Conservation (phyloP, 495 filamentous ascomycete genomes). For the Physcia stellaris region DNA sequence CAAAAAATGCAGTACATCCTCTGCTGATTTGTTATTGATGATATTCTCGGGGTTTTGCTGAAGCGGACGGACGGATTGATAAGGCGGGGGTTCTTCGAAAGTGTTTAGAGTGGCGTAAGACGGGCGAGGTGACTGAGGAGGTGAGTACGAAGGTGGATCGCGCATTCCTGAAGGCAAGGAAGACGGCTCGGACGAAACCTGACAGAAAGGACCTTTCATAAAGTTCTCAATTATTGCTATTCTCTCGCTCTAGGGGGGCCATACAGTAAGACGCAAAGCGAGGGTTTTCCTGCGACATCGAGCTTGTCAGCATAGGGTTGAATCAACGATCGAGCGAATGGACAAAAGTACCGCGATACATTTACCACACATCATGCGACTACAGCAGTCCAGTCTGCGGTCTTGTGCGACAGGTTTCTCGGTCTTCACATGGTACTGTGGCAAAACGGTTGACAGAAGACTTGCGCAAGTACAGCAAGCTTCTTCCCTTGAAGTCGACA, state of each 20-base stretch:
- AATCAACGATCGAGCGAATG: neutral
- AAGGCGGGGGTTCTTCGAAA: slow-evolving; percentile 28
- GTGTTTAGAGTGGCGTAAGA: slow-evolving; percentile 14
- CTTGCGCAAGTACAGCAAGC: slow-evolving; percentile 55
- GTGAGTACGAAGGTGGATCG: slow-evolving; percentile 45
- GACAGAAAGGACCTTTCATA: slow-evolving; percentile 40
- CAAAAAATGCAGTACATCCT: slow-evolving; percentile 57
- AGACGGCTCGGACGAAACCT: slow-evolving; percentile 35
- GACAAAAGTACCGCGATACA: slow-evolving; percentile 43
- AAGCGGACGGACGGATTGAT: slow-evolving; percentile 12
- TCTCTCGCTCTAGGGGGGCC: neutral
- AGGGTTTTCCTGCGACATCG: slow-evolving; percentile 38
- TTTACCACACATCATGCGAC: slow-evolving; percentile 48
- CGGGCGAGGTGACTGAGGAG: slow-evolving; percentile 17
- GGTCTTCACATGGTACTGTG: slow-evolving; percentile 29
- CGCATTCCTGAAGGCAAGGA: slow-evolving; percentile 40
- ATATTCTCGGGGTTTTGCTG: too few species aligned
- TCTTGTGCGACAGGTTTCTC: slow-evolving; percentile 41
- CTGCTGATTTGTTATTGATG: too few species aligned
- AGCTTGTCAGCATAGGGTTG: neutral
- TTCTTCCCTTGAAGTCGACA: too few species aligned
- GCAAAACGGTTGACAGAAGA: slow-evolving; percentile 32
- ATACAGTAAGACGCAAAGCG: slow-evolving; percentile 59
- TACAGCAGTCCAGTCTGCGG: slow-evolving; percentile 47
- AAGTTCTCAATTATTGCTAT: too few species aligned